Conservation (phyloP, 495 filamentous ascomycete genomes). For the Copromyces sp. region DNA sequence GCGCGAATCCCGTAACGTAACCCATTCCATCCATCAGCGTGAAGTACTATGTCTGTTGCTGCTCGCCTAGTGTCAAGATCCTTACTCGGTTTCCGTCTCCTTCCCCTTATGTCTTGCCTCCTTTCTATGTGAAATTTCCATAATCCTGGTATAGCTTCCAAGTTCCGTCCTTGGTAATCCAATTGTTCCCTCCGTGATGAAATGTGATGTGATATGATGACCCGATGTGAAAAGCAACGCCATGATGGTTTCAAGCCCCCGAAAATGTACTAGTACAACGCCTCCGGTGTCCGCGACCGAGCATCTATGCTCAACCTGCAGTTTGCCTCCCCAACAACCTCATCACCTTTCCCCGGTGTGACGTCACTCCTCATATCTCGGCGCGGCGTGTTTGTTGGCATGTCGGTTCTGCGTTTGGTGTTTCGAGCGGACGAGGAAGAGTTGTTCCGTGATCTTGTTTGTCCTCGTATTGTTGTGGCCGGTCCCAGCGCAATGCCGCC, state of each 20-base stretch:
- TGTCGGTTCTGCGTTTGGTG: not conserved
- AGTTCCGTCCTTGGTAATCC: not conserved
- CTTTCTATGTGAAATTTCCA: no score
- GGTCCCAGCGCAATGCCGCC: not conserved
- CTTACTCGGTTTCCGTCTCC: not conserved
- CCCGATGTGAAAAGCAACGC: not conserved
- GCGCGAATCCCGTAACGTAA: not conserved
- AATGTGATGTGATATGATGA: not conserved
- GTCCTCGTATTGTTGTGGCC: not conserved
- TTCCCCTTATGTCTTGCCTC: not conserved
- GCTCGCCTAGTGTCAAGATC: no score
- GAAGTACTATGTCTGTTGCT: no score
- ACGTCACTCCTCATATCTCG: not conserved
- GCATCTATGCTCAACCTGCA: not conserved
- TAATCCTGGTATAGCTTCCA: no score
- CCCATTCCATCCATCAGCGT: not conserved
- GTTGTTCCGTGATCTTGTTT: not conserved
- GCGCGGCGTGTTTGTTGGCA: not conserved
- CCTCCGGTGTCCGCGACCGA: not conserved
- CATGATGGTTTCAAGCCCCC: not conserved
- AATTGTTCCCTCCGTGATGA: not conserved
- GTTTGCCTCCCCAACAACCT: not conserved
- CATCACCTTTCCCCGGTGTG: not conserved
- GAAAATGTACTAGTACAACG: not conserved
- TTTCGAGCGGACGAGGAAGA: not conserved